phyloP scores from a whole-genome alignment of 2,329 filamentous ascomycete species.

The Xylariaceae sp. region DNA sequence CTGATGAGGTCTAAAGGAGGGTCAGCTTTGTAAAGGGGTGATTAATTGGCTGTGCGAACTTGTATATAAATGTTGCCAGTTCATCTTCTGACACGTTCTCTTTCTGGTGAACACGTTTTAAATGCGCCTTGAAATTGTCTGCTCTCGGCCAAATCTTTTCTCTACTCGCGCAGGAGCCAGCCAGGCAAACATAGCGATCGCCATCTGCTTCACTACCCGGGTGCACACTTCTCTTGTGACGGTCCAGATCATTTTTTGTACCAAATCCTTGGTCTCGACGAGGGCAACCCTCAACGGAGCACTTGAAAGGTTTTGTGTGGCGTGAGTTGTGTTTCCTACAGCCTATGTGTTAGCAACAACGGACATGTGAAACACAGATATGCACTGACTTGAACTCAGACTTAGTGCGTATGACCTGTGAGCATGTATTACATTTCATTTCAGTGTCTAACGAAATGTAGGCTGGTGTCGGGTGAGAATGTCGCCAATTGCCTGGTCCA shows the following conservation, averaged over 20 bases:
- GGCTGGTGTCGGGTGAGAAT: constrained; percentile 8
- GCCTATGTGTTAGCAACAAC: constrained; percentile 18
- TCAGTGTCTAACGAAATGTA: constrained; percentile 14
- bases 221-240: constrained; percentile 74
- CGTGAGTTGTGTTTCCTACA: constrained; percentile 69
- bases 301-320: constrained; percentile 65
- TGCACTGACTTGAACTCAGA: constrained; percentile 54
- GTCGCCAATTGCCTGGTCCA: constrained; percentile 13
- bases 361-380: no score
- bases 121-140: constrained; percentile 84
- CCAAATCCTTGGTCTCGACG: constrained; percentile 66
- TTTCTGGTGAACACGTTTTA: constrained; percentile 61
- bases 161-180: constrained; percentile 52
- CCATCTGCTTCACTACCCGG: constrained; percentile 41
- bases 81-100: constrained; percentile 36
- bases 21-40: neutral
- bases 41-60: constrained; percentile 28
- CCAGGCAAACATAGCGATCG: constrained; percentile 57
- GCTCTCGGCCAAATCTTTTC: constrained; percentile 73
- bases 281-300: constrained; percentile 53
- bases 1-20: no score
- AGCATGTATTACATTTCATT: constrained; percentile 38
- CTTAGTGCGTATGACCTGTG: constrained; percentile 42
- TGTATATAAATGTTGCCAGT: constrained; percentile 33
- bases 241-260: constrained; percentile 74